Evolutionary conservation across 73 alveolate genomes (phyloP).

Genomic region (Tetrahymena borealis): DNA sequence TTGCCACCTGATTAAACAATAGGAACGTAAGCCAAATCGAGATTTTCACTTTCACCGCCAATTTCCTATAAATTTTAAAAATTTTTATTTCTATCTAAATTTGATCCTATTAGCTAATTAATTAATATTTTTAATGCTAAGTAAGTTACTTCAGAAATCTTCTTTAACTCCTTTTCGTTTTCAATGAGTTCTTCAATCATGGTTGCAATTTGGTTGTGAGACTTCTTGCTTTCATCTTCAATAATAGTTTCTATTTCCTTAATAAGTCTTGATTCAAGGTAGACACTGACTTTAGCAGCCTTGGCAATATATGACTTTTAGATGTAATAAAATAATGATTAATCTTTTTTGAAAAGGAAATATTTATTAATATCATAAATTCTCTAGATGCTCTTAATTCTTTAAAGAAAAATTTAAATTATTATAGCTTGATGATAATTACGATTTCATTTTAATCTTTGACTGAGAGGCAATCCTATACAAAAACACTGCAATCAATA

Average conservation of each 20-base stretch:
- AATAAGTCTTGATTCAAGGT: constrained; percentile 7
- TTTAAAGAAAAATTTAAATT: too few relatives aligned
- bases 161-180: constrained; percentile 6
- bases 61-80: constrained; percentile 9
- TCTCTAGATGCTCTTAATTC: too few relatives aligned
- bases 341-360: too few relatives aligned
- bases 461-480: constrained; percentile 12
- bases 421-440: not conserved
- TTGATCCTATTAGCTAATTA: not conserved
- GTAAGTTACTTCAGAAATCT: not conserved
- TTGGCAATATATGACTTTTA: not conserved
- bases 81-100: not conserved
- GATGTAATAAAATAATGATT: too few relatives aligned
- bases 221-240: constrained; percentile 18
- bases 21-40: constrained; percentile 37
- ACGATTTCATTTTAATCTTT: constrained; percentile 30
- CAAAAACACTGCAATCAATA: not conserved
- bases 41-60: constrained; percentile 7
- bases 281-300: not conserved
- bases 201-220: constrained; percentile 25
- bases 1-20: constrained; percentile 36
- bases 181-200: constrained; percentile 18
- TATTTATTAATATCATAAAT: not conserved
- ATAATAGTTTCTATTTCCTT: constrained; percentile 15
- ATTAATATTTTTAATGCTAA: not conserved